Evolutionary conservation across 768 basidiomycete genomes (phyloP).

Genomic region (Lyophyllum shimeji): DNA sequence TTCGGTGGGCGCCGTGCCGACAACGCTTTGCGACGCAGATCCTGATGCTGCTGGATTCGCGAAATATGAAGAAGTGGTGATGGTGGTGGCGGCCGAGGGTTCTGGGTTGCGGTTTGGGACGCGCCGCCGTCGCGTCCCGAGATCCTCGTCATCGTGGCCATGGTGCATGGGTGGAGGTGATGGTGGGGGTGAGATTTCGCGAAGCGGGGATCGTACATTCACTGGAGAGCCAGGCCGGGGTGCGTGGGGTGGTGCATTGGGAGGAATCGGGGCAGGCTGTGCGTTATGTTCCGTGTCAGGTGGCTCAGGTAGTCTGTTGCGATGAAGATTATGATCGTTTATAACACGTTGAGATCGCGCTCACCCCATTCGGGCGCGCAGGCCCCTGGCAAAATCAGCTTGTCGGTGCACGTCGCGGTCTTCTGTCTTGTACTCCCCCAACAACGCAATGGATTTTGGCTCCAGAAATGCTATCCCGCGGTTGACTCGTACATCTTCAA

Average conservation of each 20-base stretch:
- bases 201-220: slow-evolving; percentile 33
- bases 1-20: background rate
- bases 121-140: slow-evolving; percentile 37
- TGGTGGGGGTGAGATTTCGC: slow-evolving; percentile 37
- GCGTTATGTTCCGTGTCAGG: slow-evolving; percentile 10
- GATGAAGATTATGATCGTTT: slow-evolving; percentile 13
- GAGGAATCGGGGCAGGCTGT: slow-evolving; percentile 9
- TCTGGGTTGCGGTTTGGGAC: slow-evolving; percentile 23
- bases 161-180: slow-evolving; percentile 20
- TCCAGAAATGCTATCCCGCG: slow-evolving; percentile 78
- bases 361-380: slow-evolving; percentile 71
- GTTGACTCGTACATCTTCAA: slow-evolving; percentile 68
- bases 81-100: background rate
- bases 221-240: slow-evolving; percentile 12
- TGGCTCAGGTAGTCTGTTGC: slow-evolving; percentile 25
- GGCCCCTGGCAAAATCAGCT: slow-evolving; percentile 56
- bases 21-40: slow-evolving; percentile 7
- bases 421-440: slow-evolving; percentile 63
- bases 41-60: slow-evolving; percentile 2
- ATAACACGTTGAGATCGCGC: slow-evolving; percentile 18
- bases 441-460: slow-evolving; percentile 58
- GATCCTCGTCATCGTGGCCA: slow-evolving; percentile 37
- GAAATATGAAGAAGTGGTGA: slow-evolving; percentile 19
- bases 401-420: slow-evolving; percentile 64
- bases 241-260: slow-evolving; percentile 11